These are phyloP conservation scores for Lichtheimia ramosa DNA, from an alignment of 371 early-diverging fungal species.

Conservation along the genomic window DNA sequence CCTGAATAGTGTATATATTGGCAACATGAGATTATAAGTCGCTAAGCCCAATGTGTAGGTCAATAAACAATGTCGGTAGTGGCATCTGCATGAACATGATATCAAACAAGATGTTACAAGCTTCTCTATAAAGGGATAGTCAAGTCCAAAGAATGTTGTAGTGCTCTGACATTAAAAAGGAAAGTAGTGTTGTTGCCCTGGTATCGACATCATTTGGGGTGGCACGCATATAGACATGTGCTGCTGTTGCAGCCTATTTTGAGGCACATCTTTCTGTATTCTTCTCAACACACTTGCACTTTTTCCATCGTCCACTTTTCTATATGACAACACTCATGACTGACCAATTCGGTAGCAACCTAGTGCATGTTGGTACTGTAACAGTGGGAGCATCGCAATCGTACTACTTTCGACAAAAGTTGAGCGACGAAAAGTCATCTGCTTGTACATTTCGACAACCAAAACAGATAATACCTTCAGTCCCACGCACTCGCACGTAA, in stretches of 20 bases:
- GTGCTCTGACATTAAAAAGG: too few relatives aligned
- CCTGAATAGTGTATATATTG: too few relatives aligned
- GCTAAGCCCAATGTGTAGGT: too few relatives aligned
- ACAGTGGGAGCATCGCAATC: conserved; percentile 23
- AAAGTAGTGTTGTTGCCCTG: too few relatives aligned
- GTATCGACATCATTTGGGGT: neutral
- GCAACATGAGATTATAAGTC: too few relatives aligned
- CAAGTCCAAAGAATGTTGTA: too few relatives aligned
- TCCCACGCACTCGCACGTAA: conserved; percentile 26
- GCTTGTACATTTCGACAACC: conserved; percentile 7
- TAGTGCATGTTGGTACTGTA: conserved; percentile 3
- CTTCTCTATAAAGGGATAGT: too few relatives aligned
- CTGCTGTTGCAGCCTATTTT: neutral
- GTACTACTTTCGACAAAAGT: conserved; percentile 24
- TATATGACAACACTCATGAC: neutral
- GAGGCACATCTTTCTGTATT: neutral
- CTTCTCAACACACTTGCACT: neutral
- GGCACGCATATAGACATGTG: neutral
- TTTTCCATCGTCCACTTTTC: neutral
- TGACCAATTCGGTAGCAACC: neutral
- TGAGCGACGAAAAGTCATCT: conserved; percentile 12
- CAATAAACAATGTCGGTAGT: too few relatives aligned
- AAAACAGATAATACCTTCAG: conserved; percentile 28
- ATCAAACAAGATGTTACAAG: too few relatives aligned
- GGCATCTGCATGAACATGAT: too few relatives aligned